Percentiles rank a stretch among this genome's conserved stretches.
phyloP scores from a whole-genome alignment of 768 basidiomycete genomes.

The Sarcodon aspratus region DNA sequence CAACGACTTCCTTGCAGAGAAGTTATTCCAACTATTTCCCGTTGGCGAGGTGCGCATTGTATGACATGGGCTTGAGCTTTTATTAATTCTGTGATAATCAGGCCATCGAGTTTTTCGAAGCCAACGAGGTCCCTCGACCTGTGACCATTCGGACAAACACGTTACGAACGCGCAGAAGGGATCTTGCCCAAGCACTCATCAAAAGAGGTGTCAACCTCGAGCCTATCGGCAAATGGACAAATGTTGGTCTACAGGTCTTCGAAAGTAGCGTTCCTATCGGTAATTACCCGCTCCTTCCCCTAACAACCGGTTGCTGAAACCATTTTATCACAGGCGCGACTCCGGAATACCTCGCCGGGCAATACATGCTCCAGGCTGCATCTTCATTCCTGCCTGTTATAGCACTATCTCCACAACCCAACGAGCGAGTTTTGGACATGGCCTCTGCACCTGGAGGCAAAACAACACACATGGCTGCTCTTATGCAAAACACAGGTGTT shows the following conservation, averaged over 20 bases:
- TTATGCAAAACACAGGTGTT: slow-evolving; percentile 95
- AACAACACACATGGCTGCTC: slow-evolving; percentile 93
- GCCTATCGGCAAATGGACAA: slow-evolving; percentile 98
- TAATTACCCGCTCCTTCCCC: slow-evolving; percentile 12
- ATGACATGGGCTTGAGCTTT: neutral
- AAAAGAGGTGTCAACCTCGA: slow-evolving; percentile 96
- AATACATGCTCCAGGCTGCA: slow-evolving; percentile 99
- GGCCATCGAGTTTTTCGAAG: slow-evolving; percentile 98
- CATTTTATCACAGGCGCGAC: slow-evolving; percentile 56
- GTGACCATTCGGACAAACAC: slow-evolving; percentile 99
- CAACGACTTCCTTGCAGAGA: slow-evolving; percentile 90
- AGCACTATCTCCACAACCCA: slow-evolving; percentile 83
- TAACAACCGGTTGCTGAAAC: neutral
- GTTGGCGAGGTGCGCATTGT: slow-evolving; percentile 64
- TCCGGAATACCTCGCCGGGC: slow-evolving; percentile 96
- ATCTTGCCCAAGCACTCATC: slow-evolving; percentile 87
- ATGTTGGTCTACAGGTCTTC: slow-evolving; percentile 97
- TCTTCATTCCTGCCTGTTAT: slow-evolving; percentile 99
- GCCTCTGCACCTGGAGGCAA: slow-evolving; percentile 98
- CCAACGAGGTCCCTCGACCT: slow-evolving; percentile 90
- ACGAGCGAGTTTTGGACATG: slow-evolving; percentile 96
- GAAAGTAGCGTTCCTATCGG: slow-evolving; percentile 94
- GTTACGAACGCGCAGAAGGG: slow-evolving; percentile 83
- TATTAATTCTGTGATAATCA: slow-evolving; percentile 17
- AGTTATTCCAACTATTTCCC: slow-evolving; percentile 88